Conservation (phyloP, 1,284 basidiomycete species). For the Irpex sp. region DNA sequence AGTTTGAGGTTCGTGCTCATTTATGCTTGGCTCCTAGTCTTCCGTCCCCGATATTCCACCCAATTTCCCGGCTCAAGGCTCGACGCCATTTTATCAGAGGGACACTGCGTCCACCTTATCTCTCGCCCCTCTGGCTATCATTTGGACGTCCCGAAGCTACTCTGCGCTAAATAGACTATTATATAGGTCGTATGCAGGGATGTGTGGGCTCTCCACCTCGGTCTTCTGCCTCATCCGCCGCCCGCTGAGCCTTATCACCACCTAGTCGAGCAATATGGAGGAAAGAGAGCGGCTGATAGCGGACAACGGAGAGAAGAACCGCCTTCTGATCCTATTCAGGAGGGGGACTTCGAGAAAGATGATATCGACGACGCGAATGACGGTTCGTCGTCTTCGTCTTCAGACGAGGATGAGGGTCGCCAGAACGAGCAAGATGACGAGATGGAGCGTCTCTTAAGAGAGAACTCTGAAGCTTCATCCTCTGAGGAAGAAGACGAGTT, state of each 20-base stretch:
- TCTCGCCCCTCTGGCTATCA: neutral
- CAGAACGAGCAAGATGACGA: constrained; percentile 3
- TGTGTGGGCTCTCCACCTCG: constrained; percentile 74
- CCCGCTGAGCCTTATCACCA: constrained; percentile 54
- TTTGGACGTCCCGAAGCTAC: neutral
- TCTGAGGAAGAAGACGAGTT: constrained; percentile 22
- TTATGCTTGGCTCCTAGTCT: constrained; percentile 21
- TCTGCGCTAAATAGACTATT: neutral
- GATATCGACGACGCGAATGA: constrained; percentile 3
- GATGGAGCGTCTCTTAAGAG: constrained; percentile 8
- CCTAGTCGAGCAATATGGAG: constrained; percentile 27
- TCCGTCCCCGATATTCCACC: constrained; percentile 28
- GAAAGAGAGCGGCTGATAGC: constrained; percentile 1
- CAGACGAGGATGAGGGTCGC: no score
- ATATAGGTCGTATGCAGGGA: constrained; percentile 71
- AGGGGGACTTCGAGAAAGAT: neutral
- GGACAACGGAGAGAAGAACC: neutral
- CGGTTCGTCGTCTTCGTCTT: neutral
- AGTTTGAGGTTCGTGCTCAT: constrained; percentile 63
- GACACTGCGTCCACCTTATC: neutral
- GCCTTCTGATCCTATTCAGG: neutral
- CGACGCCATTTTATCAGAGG: neutral
- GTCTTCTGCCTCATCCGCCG: constrained; percentile 54
- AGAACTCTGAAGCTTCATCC: constrained; percentile 13
- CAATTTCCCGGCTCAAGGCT: constrained; percentile 61